Evolutionary conservation across 305 asterid genomes (phyloP).

Genomic region (Coffea humblotiana): DNA sequence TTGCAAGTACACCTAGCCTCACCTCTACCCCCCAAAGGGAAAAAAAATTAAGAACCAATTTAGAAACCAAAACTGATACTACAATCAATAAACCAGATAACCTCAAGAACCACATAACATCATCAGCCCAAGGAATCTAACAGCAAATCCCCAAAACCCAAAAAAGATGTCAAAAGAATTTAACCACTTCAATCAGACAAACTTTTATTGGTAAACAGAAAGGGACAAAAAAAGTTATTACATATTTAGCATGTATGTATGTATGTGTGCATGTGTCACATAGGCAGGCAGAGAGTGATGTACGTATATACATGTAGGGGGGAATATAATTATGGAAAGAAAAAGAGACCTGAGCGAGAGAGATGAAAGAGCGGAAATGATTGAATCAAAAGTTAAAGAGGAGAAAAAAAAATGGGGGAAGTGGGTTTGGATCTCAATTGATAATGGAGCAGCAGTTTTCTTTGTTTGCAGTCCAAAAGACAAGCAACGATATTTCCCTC

Average conservation of each 20-base stretch:
- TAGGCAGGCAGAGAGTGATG: not conserved
- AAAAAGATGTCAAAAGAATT: not conserved
- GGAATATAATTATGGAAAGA: too few species aligned
- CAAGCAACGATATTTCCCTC: slow-evolving; percentile 8
- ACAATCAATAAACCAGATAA: not conserved
- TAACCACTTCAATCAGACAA: not conserved
- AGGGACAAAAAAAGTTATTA: not conserved
- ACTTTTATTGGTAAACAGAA: not conserved
- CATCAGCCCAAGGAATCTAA: not conserved
- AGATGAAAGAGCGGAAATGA: not conserved
- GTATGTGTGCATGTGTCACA: too few species aligned
- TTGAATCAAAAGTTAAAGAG: not conserved
- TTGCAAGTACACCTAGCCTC: not conserved
- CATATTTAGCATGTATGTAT: not conserved
- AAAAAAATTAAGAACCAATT: not conserved
- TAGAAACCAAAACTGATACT: not conserved
- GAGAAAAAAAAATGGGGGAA: not conserved
- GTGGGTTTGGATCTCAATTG: slow-evolving; percentile 15
- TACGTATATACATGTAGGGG: too few species aligned
- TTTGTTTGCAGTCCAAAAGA: slow-evolving; percentile 8
- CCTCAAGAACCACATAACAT: not conserved
- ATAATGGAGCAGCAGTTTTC: not conserved
- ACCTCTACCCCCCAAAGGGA: not conserved
- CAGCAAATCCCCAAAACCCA: slow-evolving; percentile 1
- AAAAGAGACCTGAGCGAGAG: slow-evolving; percentile 12